Evolutionary conservation across 768 basidiomycete genomes (phyloP).

Genomic region (Kwoniella sp.): DNA sequence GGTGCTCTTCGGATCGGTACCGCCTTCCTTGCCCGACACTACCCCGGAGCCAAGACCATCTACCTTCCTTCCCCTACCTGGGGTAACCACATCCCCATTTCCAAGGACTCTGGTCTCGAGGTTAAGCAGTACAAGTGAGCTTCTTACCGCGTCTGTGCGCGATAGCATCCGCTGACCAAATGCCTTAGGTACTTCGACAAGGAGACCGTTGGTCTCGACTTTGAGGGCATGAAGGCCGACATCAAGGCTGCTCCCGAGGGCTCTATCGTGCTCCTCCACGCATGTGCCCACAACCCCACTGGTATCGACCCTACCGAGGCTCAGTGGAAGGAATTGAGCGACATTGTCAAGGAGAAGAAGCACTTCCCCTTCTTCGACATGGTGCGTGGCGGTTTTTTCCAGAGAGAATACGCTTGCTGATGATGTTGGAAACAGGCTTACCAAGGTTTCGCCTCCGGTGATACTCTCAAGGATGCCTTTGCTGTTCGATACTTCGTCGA

Average conservation of each 20-base stretch:
- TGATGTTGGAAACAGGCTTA: constrained; percentile 62
- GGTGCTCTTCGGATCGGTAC: constrained; percentile 94
- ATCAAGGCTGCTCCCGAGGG: constrained; percentile 53
- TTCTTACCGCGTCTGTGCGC: too few species aligned
- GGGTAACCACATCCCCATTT: constrained; percentile 87
- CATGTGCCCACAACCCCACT: constrained; percentile 98
- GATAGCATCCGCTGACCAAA: too few species aligned
- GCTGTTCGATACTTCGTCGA: constrained; percentile 90
- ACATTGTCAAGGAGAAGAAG: constrained; percentile 73
- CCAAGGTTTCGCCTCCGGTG: constrained; percentile 96
- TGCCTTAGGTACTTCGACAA: constrained; percentile 63
- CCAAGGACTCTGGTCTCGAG: constrained; percentile 80
- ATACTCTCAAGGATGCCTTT: constrained; percentile 82
- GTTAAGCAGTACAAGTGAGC: constrained; percentile 64
- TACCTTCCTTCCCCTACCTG: constrained; percentile 91
- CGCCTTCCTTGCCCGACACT: constrained; percentile 82
- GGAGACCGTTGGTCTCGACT: constrained; percentile 84
- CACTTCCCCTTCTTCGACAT: constrained; percentile 98
- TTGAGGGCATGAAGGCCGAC: constrained; percentile 82
- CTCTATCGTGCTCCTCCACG: constrained; percentile 68
- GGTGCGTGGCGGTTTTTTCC: constrained; percentile 44
- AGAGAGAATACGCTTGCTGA: not conserved
- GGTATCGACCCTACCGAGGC: constrained; percentile 89
- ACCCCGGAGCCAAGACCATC: constrained; percentile 64
- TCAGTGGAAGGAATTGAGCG: constrained; percentile 87